These are phyloP conservation scores for Kodamaea kaohsiungensis DNA, from an alignment of 805 yeast genomes.

Conservation along the genomic window DNA sequence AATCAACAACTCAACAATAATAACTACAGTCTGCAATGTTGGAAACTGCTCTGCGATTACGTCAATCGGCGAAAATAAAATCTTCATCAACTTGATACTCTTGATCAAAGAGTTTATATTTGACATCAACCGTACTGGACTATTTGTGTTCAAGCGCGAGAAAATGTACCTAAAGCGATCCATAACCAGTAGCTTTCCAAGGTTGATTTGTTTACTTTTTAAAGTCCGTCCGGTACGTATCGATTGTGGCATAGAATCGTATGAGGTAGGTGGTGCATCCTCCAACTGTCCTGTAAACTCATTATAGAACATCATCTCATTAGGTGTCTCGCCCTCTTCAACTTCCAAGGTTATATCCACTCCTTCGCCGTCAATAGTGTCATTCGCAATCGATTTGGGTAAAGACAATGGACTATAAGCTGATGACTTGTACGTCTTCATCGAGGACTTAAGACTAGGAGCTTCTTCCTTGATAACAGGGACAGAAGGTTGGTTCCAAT, in stretches of 20 bases:
- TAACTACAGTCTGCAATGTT: slow-evolving; percentile 38
- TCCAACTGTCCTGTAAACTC: slow-evolving; percentile 35
- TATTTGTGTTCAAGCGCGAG: slow-evolving; percentile 1
- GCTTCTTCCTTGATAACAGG: slow-evolving; percentile 11
- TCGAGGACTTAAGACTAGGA: background rate
- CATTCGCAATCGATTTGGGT: slow-evolving; percentile 6
- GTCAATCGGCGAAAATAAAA: slow-evolving; percentile 43
- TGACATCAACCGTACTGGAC: slow-evolving; percentile 26
- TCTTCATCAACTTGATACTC: slow-evolving; percentile 34
- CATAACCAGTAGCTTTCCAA: background rate
- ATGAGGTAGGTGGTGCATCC: slow-evolving; percentile 22
- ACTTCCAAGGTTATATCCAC: slow-evolving; percentile 31
- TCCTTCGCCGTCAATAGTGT: slow-evolving; percentile 20
- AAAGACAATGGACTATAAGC: background rate
- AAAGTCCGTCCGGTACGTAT: background rate
- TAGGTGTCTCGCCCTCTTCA: slow-evolving; percentile 24
- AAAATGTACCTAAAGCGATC: background rate
- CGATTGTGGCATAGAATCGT: slow-evolving; percentile 7
- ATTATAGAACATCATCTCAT: slow-evolving; percentile 32
- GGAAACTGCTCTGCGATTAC: slow-evolving; percentile 39
- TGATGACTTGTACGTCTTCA: background rate
- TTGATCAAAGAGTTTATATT: slow-evolving; percentile 36
- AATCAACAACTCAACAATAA: slow-evolving; percentile 37
- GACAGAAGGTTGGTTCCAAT: slow-evolving; percentile 32
- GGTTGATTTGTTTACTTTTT: background rate